Evolutionary conservation across 2,329 filamentous ascomycete species (phyloP), one percentile per base, ranked within the genome.

Genomic region (Raffaelea albimanens): DNA sequence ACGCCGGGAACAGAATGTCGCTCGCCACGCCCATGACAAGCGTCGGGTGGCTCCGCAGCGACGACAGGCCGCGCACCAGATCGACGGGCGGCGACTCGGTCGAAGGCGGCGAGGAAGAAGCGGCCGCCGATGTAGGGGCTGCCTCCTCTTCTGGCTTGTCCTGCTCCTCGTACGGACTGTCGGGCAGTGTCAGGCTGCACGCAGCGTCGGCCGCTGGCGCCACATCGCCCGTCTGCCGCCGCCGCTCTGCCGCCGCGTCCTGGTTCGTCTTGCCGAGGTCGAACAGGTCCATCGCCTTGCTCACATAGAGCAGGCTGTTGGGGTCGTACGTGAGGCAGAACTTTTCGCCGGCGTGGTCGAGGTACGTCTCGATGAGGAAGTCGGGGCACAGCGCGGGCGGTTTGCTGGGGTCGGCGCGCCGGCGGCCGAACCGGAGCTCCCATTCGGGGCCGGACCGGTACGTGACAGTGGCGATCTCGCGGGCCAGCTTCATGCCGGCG

Each of bases 281-380:
- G 63, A 98, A 98, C 13, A 98, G 73, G 61, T 98, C 93, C 93
- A 98, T 98, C 5, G 93, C 93, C 67, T 98, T 98, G 63, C 88
- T 95, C 48, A 98, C 87, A 63, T 98, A 98, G 2, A 98, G 72
- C 36, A 97, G 69, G 60, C 89, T 95, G 67, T 98, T 98, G 22
- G 93, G 82, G 59, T 98, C 93, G 62, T 97, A 97, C 53, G 93
- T 90, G 22, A 98, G 74, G 61, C 89, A 96, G 72, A 95, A 98
- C 66, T 98, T 98, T 70, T 98, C 93, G 19, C 93, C 93, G 0
- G 93, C 93, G 59, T 98, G 93, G 64, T 98, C 93, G 18, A 98
- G 78, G 61, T 98, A 98, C 0, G 93, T 98, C 68, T 98, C 93
- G 55, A 98, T 95, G 21, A 98, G 73, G 60, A 97, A 98, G 62